A percentile compares a stretch with the other conserved stretches of the same genome.
Evolutionary conservation across 2,329 filamentous ascomycete genomes (phyloP).

Genomic region (Endoconidiophora polonica): DNA sequence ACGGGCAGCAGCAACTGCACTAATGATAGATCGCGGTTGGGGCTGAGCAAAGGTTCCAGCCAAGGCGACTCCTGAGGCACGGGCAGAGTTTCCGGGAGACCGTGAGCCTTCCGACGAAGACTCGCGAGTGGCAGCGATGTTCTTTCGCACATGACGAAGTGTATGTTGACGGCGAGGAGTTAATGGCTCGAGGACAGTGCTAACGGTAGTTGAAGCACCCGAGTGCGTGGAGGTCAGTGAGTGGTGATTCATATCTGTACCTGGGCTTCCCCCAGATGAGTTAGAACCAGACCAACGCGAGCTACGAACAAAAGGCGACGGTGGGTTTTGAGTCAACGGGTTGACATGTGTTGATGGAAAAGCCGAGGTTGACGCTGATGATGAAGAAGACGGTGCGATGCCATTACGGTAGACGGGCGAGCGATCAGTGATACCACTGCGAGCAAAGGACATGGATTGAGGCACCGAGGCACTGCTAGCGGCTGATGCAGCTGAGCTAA

Average conservation of each 20-base stretch:
- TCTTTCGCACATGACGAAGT: conserved; percentile 40
- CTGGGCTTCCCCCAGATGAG: conserved; percentile 1
- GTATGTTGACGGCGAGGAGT: conserved; percentile 34
- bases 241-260: conserved; percentile 6
- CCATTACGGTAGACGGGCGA: not conserved
- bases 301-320: conserved; percentile 2
- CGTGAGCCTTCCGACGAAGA: conserved; percentile 23
- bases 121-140: conserved; percentile 31
- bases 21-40: not conserved
- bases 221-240: conserved; percentile 7
- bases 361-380: not conserved
- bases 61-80: conserved; percentile 23
- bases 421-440: not conserved
- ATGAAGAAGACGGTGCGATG: not conserved
- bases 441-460: not conserved
- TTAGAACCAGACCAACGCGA: conserved; percentile 2
- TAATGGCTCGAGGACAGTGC: not conserved
- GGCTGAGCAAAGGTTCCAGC: conserved; percentile 13
- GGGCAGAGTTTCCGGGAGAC: conserved; percentile 26
- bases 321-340: conserved; percentile 7
- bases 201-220: not conserved
- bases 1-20: not conserved
- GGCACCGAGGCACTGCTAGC: not conserved
- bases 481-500: no score
- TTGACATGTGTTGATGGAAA: conserved; percentile 7